Base-by-base conservation (phyloP, 2,329 filamentous ascomycete genomes). In the Daldinia eschscholtzii region DNA sequence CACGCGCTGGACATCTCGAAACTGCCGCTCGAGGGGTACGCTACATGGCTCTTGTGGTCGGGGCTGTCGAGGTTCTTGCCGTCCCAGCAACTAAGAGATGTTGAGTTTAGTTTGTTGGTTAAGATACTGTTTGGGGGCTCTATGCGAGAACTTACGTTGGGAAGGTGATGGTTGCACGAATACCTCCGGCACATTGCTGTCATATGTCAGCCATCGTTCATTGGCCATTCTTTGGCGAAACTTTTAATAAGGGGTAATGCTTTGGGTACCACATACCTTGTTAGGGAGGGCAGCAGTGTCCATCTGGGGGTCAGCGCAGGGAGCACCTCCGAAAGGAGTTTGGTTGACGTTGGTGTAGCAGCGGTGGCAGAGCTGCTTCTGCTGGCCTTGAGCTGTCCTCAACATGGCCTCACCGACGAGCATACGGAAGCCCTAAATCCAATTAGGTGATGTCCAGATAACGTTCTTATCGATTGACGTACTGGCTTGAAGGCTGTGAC, bases 41-140 rank as follows among this genome's bases (percentile, higher is more conserved):
- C 71, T 0, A 75, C 70, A 64, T 75, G 73, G 52, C 65, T 68
- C 70, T 74, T 73, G 66, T 77, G 76, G 72, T 77, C 75, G 0
- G 74, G 70, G 59, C 70, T 73, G 67, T 77, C 76, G 18, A 74
- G 67, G 66, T 76, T 76, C 65, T 70, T 67, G 33, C 76, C 76
- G 57, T 77, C 75, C 75, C 74, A 77, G 65, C 73, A 74, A 9
- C 70, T 73, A 26, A 10, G 6, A n/a, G 28, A 23, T n/a, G 12
- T 30, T 52, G 46, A 7, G 4, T 26, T 69, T 12, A 65, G 57
- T 57, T 3, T 10, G 41, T 39, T 1, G 4, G 18, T 33, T n/a
- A 1, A 6, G 6, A 48, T 7, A 28, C n/a, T 52, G 30, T n/a
- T 18, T 18, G 3, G 7, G 12, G 26, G 9, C 7, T 39, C 12